Percentiles rank a stretch among this genome's conserved stretches.
Evolutionary conservation across 176 grass and related monocot species (phyloP).

Genomic region (Lolium rigidum): DNA sequence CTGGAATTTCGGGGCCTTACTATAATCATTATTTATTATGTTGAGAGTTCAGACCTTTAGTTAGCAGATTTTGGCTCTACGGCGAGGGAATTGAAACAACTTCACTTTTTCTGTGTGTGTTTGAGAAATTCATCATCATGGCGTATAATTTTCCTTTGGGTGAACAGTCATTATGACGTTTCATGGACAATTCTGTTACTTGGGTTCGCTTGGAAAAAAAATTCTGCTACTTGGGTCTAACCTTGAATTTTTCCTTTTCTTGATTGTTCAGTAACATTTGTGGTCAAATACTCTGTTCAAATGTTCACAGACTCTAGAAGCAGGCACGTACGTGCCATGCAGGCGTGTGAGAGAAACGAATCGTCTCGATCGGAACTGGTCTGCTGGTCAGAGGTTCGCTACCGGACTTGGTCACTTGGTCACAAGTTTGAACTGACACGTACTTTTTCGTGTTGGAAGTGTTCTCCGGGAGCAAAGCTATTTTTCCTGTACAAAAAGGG

Average conservation of each 20-base stretch:
- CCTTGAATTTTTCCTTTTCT: neutral
- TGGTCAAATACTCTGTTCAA: neutral
- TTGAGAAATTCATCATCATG: neutral
- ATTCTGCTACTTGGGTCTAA: neutral
- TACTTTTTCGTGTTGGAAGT: too few species aligned
- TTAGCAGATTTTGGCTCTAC: constrained; percentile 8
- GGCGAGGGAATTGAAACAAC: neutral
- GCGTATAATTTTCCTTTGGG: neutral
- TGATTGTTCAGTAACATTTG: neutral
- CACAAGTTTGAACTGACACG: too few species aligned
- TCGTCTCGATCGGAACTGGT: too few species aligned
- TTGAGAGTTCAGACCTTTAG: neutral
- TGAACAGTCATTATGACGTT: neutral
- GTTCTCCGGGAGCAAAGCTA: too few species aligned
- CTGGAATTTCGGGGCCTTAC: neutral
- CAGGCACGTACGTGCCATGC: neutral
- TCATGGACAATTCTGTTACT: neutral
- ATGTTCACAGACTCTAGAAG: neutral
- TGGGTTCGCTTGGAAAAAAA: too few species aligned
- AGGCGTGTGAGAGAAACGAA: neutral
- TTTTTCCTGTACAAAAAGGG: too few species aligned
- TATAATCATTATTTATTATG: neutral
- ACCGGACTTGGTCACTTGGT: too few species aligned
- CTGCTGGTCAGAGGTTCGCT: too few species aligned
- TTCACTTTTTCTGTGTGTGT: neutral